These are phyloP conservation scores for Podila epicladia DNA, from an alignment of 192 early-diverging fungal genomes.

Conservation along the genomic window DNA sequence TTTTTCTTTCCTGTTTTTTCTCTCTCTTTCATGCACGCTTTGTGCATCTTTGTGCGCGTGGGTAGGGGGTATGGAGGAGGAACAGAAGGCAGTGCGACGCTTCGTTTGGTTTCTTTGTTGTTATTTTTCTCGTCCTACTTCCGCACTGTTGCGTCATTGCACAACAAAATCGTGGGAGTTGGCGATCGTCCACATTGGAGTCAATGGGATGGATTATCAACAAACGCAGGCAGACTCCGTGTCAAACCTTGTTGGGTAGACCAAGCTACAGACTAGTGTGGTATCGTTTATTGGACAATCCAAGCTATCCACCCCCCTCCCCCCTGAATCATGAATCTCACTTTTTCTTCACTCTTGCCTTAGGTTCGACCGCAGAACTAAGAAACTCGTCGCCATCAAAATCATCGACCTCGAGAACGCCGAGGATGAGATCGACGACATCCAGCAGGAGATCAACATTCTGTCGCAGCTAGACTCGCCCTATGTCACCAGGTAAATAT, in stretches of 20 bases:
- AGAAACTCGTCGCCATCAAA: slow-evolving; percentile 92
- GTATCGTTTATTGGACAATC: background rate
- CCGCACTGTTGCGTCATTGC: background rate
- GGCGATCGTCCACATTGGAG: background rate
- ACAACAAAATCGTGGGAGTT: background rate
- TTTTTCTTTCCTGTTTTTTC: slow-evolving; percentile 15
- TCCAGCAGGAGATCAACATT: slow-evolving; percentile 97
- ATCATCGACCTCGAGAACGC: slow-evolving; percentile 96
- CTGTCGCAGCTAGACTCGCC: slow-evolving; percentile 92
- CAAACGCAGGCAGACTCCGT: too few relatives aligned
- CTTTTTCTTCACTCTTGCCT: slow-evolving; percentile 51
- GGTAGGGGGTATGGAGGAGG: background rate
- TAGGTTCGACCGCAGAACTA: slow-evolving; percentile 73
- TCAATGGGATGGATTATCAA: too few relatives aligned
- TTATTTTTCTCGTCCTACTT: background rate
- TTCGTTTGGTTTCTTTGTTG: background rate
- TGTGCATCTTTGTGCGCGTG: background rate
- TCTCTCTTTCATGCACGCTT: background rate
- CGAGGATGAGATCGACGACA: slow-evolving; percentile 99
- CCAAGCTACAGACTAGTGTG: background rate
- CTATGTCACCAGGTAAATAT: slow-evolving; percentile 76
- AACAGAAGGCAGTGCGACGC: background rate
- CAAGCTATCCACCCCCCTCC: background rate
- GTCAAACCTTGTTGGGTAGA: slow-evolving; percentile 2
- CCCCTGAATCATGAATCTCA: slow-evolving; percentile 1